phyloP scores from a whole-genome alignment of 176 grass and related monocot genomes.

The Zizania latifolia region DNA sequence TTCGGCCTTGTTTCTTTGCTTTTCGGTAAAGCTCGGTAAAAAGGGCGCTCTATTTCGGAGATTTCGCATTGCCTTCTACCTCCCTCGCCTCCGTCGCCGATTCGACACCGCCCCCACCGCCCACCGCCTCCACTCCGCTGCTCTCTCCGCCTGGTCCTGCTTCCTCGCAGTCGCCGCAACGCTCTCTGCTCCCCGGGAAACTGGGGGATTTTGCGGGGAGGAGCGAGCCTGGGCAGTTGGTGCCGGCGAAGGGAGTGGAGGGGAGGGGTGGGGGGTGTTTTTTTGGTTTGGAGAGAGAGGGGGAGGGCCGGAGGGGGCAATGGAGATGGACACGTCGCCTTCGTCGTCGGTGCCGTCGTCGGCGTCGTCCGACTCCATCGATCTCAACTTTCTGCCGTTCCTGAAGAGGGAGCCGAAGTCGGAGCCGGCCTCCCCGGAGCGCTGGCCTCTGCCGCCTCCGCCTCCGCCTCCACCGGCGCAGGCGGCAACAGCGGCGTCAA shows the following conservation, averaged over 20 bases:
- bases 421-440: slow-evolving; percentile 47
- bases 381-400: slow-evolving; percentile 59
- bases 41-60: slow-evolving; percentile 34
- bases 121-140: not conserved
- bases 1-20: not conserved
- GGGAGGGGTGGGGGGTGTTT: too few species aligned
- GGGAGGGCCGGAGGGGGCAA: not conserved
- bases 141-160: too few species aligned
- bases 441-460: slow-evolving; percentile 30
- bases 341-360: slow-evolving; percentile 36
- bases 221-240: not conserved
- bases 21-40: not conserved
- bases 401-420: slow-evolving; percentile 51
- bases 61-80: slow-evolving; percentile 23
- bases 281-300: too few species aligned
- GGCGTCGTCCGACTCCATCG: slow-evolving; percentile 37
- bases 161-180: not conserved
- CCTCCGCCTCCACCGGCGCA: not conserved
- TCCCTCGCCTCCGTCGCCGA: not conserved
- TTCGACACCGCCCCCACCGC: slow-evolving; percentile 10
- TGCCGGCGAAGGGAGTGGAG: not conserved
- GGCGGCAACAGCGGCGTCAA: not conserved
- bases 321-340: slow-evolving; percentile 26
- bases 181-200: not conserved
- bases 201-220: slow-evolving; percentile 15